Evolutionary conservation across 805 yeast species (phyloP).

Genomic region (Candida palmyrensis): DNA sequence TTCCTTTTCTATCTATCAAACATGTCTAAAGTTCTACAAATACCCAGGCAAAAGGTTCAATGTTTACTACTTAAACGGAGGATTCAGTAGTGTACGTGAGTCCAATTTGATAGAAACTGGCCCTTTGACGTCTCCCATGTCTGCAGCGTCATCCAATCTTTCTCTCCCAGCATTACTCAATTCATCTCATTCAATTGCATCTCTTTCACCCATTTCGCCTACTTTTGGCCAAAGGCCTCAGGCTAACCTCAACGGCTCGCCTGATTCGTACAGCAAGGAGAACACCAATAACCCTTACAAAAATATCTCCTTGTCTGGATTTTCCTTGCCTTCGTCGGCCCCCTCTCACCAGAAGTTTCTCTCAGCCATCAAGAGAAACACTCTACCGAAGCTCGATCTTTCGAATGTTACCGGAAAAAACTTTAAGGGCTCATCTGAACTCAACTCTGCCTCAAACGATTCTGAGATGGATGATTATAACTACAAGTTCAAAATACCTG

Average conservation of each 20-base stretch:
- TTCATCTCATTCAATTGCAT: slow-evolving; percentile 6
- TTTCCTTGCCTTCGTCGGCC: slow-evolving; percentile 37
- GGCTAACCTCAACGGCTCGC: slow-evolving; percentile 1
- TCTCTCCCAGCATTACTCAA: slow-evolving; percentile 7
- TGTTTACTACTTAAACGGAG: slow-evolving; percentile 22
- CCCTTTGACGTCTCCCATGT: neutral
- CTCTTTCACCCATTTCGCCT: slow-evolving; percentile 6
- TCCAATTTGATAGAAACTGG: slow-evolving; percentile 5
- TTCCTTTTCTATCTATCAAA: slow-evolving; percentile 28
- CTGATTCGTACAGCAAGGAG: slow-evolving; percentile 5
- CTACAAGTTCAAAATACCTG: slow-evolving; percentile 20
- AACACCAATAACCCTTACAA: slow-evolving; percentile 1
- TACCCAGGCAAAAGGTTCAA: slow-evolving; percentile 13
- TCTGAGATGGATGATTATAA: slow-evolving; percentile 12
- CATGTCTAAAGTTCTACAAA: slow-evolving; percentile 23
- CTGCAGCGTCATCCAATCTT: slow-evolving; percentile 1
- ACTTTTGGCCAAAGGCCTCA: slow-evolving; percentile 2
- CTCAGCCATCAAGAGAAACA: slow-evolving; percentile 29
- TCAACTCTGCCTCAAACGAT: slow-evolving; percentile 1
- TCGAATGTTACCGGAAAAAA: slow-evolving; percentile 4
- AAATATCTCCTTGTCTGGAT: slow-evolving; percentile 26
- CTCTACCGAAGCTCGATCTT: slow-evolving; percentile 20
- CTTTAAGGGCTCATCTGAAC: neutral
- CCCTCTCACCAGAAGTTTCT: slow-evolving; percentile 31
- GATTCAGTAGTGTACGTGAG: slow-evolving; percentile 12